phyloP scores from a whole-genome alignment of 805 yeast species.

The Lipomyces yamadae region DNA sequence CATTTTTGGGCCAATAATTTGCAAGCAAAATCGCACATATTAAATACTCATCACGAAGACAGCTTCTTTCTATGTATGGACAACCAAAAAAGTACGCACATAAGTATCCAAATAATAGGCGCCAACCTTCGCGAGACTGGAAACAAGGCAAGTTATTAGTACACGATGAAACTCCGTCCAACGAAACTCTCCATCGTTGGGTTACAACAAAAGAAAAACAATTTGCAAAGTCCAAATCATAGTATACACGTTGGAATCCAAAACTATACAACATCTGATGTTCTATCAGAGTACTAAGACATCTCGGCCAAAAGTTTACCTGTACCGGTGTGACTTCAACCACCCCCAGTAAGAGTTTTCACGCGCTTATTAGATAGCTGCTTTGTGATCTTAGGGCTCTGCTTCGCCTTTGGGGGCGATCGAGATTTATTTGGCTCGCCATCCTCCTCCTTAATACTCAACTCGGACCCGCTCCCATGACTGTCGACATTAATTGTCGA shows the following conservation, averaged over 20 bases:
- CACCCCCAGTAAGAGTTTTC: neutral
- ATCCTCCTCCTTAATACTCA: conserved; percentile 19
- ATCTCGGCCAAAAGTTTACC: neutral
- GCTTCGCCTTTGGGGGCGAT: conserved; percentile 1
- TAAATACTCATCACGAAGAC: neutral
- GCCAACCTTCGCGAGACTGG: too few relatives aligned
- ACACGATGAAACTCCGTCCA: neutral
- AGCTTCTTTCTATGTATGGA: neutral
- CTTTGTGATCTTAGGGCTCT: conserved; percentile 5
- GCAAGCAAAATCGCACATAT: neutral
- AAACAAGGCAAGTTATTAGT: neutral
- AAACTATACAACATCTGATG: neutral
- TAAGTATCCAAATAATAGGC: neutral
- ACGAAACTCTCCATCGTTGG: neutral
- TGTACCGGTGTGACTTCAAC: neutral
- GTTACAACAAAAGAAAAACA: neutral
- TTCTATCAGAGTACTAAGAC: neutral
- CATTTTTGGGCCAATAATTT: neutral
- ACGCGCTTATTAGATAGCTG: conserved; percentile 4
- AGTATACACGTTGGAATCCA: neutral
- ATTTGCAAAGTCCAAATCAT: neutral
- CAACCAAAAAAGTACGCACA: neutral
- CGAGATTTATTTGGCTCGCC: conserved; percentile 4
- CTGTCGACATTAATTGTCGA: neutral
- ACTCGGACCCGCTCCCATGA: conserved; percentile 3